Evolutionary conservation across 179 eudicot genomes (phyloP).

Genomic region (Silene vulgaris): DNA sequence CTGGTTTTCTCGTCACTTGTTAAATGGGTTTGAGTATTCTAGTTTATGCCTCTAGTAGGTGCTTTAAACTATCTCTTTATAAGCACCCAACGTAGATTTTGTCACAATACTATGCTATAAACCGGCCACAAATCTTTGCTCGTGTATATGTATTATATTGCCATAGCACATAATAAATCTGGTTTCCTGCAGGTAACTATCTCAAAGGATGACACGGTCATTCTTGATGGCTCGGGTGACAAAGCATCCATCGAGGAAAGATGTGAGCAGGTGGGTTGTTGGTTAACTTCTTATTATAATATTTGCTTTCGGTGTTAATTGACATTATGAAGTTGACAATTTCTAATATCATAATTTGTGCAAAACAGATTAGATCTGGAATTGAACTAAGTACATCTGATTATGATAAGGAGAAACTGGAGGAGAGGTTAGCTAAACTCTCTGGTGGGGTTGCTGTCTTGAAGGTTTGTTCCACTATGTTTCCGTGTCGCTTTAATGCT

Average conservation of each 20-base stretch:
- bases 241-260: conserved; percentile 77
- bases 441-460: conserved; percentile 97
- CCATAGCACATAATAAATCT: neutral
- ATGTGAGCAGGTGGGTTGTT: conserved; percentile 65
- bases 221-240: conserved; percentile 96
- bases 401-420: conserved; percentile 84
- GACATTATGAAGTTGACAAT: neutral
- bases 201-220: conserved; percentile 82
- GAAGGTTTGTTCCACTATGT: conserved; percentile 45
- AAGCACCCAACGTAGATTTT: no score
- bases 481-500: no score
- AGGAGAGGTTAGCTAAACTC: conserved; percentile 88
- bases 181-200: conserved; percentile 50
- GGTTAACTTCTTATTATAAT: conserved; percentile 1
- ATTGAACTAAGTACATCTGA: conserved; percentile 73
- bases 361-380: conserved; percentile 62
- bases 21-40: no score
- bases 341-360: neutral
- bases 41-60: no score
- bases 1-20: neutral
- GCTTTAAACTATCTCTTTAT: no score
- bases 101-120: no score
- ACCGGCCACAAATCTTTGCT: no score
- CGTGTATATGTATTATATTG: neutral
- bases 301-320: neutral